Percentiles rank a stretch among this genome's conserved stretches.
Evolutionary conservation across 2,329 filamentous ascomycete species (phyloP).

Genomic region (Hypoxylon sp.): DNA sequence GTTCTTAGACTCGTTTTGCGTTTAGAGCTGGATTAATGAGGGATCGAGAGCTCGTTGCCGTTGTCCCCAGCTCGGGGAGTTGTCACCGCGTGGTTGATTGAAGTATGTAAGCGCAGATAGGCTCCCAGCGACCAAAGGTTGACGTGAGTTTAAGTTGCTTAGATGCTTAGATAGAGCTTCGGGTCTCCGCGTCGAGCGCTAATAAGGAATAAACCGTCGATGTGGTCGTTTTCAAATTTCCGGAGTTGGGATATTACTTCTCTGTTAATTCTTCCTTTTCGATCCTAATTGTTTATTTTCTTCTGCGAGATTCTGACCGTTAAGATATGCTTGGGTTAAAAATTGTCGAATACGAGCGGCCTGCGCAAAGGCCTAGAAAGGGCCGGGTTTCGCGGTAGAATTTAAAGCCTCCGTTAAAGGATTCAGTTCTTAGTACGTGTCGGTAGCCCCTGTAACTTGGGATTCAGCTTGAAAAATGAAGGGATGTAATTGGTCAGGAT

Average conservation of each 20-base stretch:
- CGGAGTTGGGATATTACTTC: conserved; percentile 2
- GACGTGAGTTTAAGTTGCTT: conserved; percentile 33
- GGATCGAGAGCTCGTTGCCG: conserved; percentile 27
- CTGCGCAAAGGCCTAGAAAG: conserved; percentile 37
- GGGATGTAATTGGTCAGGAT: conserved; percentile 37
- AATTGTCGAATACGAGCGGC: conserved; percentile 47
- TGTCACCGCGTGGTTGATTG: conserved; percentile 34
- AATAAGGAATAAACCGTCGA: conserved; percentile 30
- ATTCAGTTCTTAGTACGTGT: conserved; percentile 42
- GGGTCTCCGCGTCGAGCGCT: conserved; percentile 26
- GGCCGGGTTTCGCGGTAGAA: conserved; percentile 47
- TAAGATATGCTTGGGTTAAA: conserved; percentile 39
- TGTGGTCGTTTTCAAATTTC: conserved; percentile 21
- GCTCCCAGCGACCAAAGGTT: conserved; percentile 34
- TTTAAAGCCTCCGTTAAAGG: conserved; percentile 48
- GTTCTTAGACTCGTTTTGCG: conserved; percentile 18
- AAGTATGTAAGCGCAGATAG: conserved; percentile 37
- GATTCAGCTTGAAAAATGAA: conserved; percentile 42
- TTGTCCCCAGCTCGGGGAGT: conserved; percentile 29
- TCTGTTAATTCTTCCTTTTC: conserved; percentile 8
- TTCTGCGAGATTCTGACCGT: conserved; percentile 20
- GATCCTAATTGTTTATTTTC: conserved; percentile 12
- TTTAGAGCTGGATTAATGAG: conserved; percentile 28
- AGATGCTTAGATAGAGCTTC: conserved; percentile 20
- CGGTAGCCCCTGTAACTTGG: conserved; percentile 38